A percentile compares a stretch with the other conserved stretches of the same genome.
phyloP scores from a whole-genome alignment of 2,329 filamentous ascomycete genomes.

The Aspergillus phoenicis region DNA sequence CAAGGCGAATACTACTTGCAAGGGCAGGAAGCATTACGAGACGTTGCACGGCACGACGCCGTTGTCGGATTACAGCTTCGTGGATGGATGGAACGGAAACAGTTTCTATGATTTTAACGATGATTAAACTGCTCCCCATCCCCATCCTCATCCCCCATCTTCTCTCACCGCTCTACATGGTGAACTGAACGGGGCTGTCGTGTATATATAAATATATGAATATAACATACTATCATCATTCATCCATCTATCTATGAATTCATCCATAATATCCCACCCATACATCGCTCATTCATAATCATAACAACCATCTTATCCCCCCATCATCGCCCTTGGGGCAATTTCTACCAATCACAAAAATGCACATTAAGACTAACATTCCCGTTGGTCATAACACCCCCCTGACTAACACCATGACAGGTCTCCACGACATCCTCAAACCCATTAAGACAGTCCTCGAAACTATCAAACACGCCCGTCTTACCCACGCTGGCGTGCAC shows the following conservation, averaged over 20 bases:
- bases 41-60: constrained; percentile 30
- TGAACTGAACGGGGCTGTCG: too few species aligned
- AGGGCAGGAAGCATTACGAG: constrained; percentile 26
- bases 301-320: background rate
- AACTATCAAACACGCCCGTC: background rate
- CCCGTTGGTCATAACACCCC: background rate
- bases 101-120: constrained; percentile 31
- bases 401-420: background rate
- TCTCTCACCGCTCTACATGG: too few species aligned
- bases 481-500: background rate
- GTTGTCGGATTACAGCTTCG: constrained; percentile 28
- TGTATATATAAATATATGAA: background rate
- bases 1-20: constrained; percentile 21
- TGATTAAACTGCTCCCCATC: background rate
- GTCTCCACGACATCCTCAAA: constrained; percentile 1
- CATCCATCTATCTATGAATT: background rate
- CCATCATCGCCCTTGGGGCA: too few species aligned
- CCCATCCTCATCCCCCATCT: background rate
- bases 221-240: background rate
- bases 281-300: background rate
- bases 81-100: constrained; percentile 32
- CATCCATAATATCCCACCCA: too few species aligned
- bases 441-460: constrained; percentile 6
- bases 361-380: constrained; percentile 1
- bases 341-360: constrained; percentile 1